Evolutionary conservation across 208 protist species (phyloP).

Genomic region (Trichomonas vaginalis): DNA sequence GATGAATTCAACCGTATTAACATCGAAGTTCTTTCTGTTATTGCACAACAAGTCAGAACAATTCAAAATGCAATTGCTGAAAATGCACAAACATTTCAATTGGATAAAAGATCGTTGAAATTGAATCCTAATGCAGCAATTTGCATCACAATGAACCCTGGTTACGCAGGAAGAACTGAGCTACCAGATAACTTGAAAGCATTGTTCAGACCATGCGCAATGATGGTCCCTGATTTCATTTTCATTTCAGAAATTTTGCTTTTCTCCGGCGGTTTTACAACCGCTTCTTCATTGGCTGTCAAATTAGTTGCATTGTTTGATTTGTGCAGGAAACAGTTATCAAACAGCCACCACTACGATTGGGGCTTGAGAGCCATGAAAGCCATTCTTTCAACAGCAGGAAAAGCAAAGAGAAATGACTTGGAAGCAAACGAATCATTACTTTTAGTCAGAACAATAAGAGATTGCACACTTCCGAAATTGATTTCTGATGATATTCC

Average conservation of each 20-base stretch:
- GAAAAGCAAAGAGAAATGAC: conserved; percentile 69
- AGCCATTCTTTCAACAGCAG: conserved; percentile 81
- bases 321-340: conserved; percentile 82
- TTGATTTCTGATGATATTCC: conserved; percentile 58
- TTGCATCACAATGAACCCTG: conserved; percentile 70
- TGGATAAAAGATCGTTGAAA: conserved; percentile 38
- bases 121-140: conserved; percentile 53
- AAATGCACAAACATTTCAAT: conserved; percentile 30
- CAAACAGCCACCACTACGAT: conserved; percentile 83
- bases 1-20: conserved; percentile 57
- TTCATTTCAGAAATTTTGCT: conserved; percentile 90
- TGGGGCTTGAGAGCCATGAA: conserved; percentile 93
- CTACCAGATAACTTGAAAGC: conserved; percentile 84
- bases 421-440: conserved; percentile 68
- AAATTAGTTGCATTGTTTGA: conserved; percentile 88
- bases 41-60: conserved; percentile 40
- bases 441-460: conserved; percentile 69
- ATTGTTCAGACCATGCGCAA: conserved; percentile 57
- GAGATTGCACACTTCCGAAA: conserved; percentile 43
- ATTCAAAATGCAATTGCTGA: conserved; percentile 39
- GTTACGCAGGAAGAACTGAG: conserved; percentile 85
- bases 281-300: conserved; percentile 66
- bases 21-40: conserved; percentile 44
- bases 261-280: conserved; percentile 84
- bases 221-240: conserved; percentile 93